phyloP scores from a whole-genome alignment of 1,139 yeast species.

The Taphrina deformans region DNA sequence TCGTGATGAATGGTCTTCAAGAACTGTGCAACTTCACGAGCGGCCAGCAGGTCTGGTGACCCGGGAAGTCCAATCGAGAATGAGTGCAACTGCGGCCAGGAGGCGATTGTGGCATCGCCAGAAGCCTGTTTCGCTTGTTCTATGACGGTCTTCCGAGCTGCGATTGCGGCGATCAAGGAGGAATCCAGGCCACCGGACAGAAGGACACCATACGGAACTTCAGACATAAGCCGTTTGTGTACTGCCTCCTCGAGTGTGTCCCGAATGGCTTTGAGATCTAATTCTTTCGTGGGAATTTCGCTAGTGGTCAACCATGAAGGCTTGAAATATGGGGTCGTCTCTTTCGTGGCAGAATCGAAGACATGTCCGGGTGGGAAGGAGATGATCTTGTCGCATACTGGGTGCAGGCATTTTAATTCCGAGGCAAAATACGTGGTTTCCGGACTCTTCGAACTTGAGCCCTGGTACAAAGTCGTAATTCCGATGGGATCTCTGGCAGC shows the following conservation, averaged over 20 bases:
- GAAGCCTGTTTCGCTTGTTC: slow-evolving; percentile 48
- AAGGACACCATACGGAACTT: slow-evolving; percentile 96
- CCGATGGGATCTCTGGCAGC: slow-evolving; percentile 99
- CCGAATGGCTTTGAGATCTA: slow-evolving; percentile 70
- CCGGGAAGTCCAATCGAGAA: slow-evolving; percentile 96
- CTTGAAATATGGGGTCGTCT: slow-evolving; percentile 78
- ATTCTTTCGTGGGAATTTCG: slow-evolving; percentile 69
- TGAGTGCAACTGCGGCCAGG: slow-evolving; percentile 80
- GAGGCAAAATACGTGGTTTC: slow-evolving; percentile 84
- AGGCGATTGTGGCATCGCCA: slow-evolving; percentile 52
- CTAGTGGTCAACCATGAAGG: slow-evolving; percentile 93
- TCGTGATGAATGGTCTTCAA: slow-evolving; percentile 97
- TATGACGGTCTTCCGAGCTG: slow-evolving; percentile 83
- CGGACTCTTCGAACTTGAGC: slow-evolving; percentile 70
- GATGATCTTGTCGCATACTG: slow-evolving; percentile 85
- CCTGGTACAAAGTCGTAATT: slow-evolving; percentile 93
- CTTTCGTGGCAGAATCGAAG: slow-evolving; percentile 85
- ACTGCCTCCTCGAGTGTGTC: slow-evolving; percentile 88
- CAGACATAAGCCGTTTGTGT: slow-evolving; percentile 98
- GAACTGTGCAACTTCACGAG: slow-evolving; percentile 87
- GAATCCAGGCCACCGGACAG: slow-evolving; percentile 97
- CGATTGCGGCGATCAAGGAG: slow-evolving; percentile 92
- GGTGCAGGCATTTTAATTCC: slow-evolving; percentile 88
- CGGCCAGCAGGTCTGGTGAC: slow-evolving; percentile 96
- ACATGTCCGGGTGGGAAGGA: slow-evolving; percentile 99